These are phyloP conservation scores for Peronospora farinosa DNA, from an alignment of 352 stramenopile species.

Conservation along the genomic window DNA sequence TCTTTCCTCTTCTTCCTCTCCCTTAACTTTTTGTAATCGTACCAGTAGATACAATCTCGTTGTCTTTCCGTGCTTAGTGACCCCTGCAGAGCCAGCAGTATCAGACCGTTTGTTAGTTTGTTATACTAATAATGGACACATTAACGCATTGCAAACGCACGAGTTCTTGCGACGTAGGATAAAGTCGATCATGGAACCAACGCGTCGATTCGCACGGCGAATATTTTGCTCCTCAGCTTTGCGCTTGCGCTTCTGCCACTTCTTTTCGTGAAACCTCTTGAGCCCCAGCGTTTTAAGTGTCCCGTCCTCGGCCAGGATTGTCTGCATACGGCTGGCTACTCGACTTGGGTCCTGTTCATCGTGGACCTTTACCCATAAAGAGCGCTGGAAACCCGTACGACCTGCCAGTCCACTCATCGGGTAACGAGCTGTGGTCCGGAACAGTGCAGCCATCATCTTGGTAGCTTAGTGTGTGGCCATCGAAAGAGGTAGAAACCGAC, in stretches of 20 bases:
- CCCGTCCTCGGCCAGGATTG: conserved; percentile 69
- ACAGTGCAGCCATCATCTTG: conserved; percentile 34
- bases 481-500: no score
- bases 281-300: conserved; percentile 65
- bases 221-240: conserved; percentile 76
- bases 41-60: background rate
- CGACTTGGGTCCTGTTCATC: conserved; percentile 44
- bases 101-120: background rate
- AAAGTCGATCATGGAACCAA: conserved; percentile 82
- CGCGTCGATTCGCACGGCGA: conserved; percentile 69
- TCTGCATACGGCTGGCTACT: conserved; percentile 51
- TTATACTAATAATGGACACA: background rate
- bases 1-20: background rate
- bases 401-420: conserved; percentile 15
- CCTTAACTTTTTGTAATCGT: conserved; percentile 7
- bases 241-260: conserved; percentile 75
- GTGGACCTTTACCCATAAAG: conserved; percentile 53
- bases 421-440: conserved; percentile 19
- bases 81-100: conserved; percentile 20
- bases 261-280: conserved; percentile 80
- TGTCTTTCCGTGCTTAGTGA: conserved; percentile 16
- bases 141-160: conserved; percentile 30
- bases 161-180: conserved; percentile 77
- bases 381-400: conserved; percentile 20
- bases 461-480: conserved; percentile 4